phyloP scores from a whole-genome alignment of 2,329 filamentous ascomycete species.

The Zymoseptoria crescenta region DNA sequence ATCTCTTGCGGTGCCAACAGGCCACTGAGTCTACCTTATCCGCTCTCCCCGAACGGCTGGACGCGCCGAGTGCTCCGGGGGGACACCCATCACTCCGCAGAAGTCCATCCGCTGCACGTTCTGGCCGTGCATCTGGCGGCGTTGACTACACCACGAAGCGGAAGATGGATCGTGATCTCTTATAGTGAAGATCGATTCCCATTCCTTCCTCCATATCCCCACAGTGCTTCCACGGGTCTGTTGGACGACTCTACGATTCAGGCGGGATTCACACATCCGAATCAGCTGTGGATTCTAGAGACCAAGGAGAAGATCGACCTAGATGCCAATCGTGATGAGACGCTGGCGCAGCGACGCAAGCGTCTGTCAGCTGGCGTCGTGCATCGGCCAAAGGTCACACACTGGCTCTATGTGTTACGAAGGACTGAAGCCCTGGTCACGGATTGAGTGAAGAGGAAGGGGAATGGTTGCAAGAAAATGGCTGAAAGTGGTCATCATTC shows the following conservation, averaged over 20 bases:
- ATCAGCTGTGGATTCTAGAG: constrained; percentile 31
- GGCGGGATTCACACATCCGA: constrained; percentile 32
- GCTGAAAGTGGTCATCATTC: background rate
- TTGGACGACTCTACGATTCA: constrained; percentile 21
- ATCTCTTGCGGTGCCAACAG: constrained; percentile 16
- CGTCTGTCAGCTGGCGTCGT: constrained; percentile 14
- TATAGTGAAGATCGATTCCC: constrained; percentile 35
- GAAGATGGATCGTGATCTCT: constrained; percentile 34
- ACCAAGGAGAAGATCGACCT: constrained; percentile 25
- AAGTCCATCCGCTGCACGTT: constrained; percentile 32
- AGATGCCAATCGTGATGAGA: constrained; percentile 14
- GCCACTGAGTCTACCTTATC: constrained; percentile 14
- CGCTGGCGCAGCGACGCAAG: constrained; percentile 21
- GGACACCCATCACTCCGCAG: constrained; percentile 10
- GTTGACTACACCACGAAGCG: constrained; percentile 28
- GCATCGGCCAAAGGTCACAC: constrained; percentile 30
- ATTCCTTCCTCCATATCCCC: constrained; percentile 24
- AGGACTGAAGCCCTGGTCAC: constrained; percentile 26
- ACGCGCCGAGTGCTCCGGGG: constrained; percentile 10
- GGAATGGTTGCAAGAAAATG: background rate
- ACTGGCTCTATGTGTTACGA: constrained; percentile 35
- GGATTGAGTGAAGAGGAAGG: constrained; percentile 7
- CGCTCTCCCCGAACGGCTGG: constrained; percentile 18
- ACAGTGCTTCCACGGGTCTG: constrained; percentile 17
- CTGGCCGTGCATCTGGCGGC: constrained; percentile 35